Conservation (phyloP, 2,329 filamentous ascomycete species). For the Fusarium udum region DNA sequence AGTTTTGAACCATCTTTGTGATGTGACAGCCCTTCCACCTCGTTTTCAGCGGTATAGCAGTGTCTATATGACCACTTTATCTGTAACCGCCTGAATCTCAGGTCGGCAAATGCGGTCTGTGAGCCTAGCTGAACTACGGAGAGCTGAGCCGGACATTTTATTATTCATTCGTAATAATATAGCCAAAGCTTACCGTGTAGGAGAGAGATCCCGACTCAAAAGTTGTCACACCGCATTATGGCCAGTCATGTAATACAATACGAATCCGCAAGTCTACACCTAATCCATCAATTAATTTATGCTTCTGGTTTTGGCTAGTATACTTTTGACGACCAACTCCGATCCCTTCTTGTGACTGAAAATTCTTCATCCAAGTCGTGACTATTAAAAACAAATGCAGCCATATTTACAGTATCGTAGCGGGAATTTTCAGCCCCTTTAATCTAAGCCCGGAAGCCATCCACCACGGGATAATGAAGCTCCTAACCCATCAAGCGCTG, state of each 20-base stretch:
- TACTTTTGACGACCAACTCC: background rate
- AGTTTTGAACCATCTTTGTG: background rate
- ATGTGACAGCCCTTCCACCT: constrained; percentile 2
- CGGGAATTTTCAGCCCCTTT: background rate
- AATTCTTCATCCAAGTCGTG: background rate
- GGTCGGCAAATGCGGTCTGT: constrained; percentile 16
- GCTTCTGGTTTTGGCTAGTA: constrained; percentile 2
- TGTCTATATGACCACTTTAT: constrained; percentile 10
- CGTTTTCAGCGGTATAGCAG: constrained; percentile 1
- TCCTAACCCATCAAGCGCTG: constrained; percentile 47
- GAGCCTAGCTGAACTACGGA: constrained; percentile 24
- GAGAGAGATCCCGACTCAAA: background rate
- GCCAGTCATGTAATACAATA: constrained; percentile 1
- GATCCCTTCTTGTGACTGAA: background rate
- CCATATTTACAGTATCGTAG: background rate
- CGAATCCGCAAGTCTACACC: background rate
- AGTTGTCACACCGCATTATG: background rate
- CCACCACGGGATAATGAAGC: constrained; percentile 46
- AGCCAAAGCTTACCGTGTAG: background rate
- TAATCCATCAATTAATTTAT: background rate
- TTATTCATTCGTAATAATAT: constrained; percentile 1
- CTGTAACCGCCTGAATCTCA: constrained; percentile 24
- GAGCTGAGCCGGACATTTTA: constrained; percentile 14
- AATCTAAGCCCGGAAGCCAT: constrained; percentile 52
- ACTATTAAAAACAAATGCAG: background rate